Evolutionary conservation across 208 protist genomes (phyloP), one percentile per base, ranked within the genome.

Genomic region (Sergeia podlipaevii): DNA sequence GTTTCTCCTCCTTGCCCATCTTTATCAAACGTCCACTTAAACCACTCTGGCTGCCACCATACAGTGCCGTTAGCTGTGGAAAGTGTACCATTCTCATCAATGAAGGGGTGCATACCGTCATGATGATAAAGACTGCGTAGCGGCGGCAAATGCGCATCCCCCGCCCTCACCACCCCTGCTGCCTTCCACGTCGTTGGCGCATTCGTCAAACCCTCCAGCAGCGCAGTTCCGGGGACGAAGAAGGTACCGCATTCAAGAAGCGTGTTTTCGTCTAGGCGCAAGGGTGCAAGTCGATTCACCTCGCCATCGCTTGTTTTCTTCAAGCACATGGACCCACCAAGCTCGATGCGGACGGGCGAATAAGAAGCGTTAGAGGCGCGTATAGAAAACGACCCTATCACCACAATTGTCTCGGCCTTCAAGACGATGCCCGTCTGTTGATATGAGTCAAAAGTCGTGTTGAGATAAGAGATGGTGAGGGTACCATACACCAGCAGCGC

Each of bases 401-500:
- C 71, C 1, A 67, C 57, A n/a, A 78, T 42, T 3, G 71, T 54
- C 13, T 52, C 52, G 24, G 50, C 29, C 15, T 33, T 20, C 15
- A 78, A 39, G 3, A 48, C 36, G 15, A 61, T 47, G 15, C 0
- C 15, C 11, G 47, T 17, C 0, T n/a, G n/a, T n/a, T n/a, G n/a
- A n/a, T n/a, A n/a, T n/a, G n/a, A n/a, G 11, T 21, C 20, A 24
- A 24, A n/a, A 23, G 15, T 27, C 44, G 7, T 24, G 5, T 5
- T 4, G 8, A 29, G 36, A 15, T 32, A 20, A 2, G 7, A 10
- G 48, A 70, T 58, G 38, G 62, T 41, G 15, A 79, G 65, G 56
- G 70, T 61, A 0, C 72, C 72, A 2, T 68, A 32, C 36, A 79
- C 62, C 4, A 74, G n/a, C 0, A 79, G 58, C 6, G 54, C 45